Conservation (phyloP, 768 basidiomycete genomes). For the Suillus occidentalis region DNA sequence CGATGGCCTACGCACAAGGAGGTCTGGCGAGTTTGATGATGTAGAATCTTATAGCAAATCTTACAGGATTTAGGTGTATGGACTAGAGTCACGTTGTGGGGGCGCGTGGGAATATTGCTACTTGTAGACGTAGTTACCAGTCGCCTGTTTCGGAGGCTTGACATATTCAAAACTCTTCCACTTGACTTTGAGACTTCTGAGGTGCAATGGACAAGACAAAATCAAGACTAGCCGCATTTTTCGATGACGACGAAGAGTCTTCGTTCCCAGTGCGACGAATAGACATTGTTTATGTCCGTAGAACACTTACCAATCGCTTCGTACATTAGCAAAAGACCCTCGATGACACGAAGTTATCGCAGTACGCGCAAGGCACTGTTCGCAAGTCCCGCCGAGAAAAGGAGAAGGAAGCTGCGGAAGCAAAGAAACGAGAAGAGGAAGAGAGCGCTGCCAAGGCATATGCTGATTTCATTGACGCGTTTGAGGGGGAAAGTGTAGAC, state of each 20-base stretch:
- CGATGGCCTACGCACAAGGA: slow-evolving; percentile 85
- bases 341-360: slow-evolving; percentile 82
- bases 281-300: slow-evolving; percentile 56
- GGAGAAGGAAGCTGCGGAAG: slow-evolving; percentile 90
- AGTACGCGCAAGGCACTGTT: slow-evolving; percentile 82
- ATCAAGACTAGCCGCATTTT: slow-evolving; percentile 71
- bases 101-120: slow-evolving; percentile 26
- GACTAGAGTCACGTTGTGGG: background rate
- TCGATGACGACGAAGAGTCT: slow-evolving; percentile 83
- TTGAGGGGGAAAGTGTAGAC: slow-evolving; percentile 66
- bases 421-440: slow-evolving; percentile 84
- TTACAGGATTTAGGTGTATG: background rate
- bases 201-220: slow-evolving; percentile 35
- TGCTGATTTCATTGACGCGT: slow-evolving; percentile 82
- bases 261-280: slow-evolving; percentile 91
- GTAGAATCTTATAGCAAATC: slow-evolving; percentile 33
- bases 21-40: slow-evolving; percentile 71
- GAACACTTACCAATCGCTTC: slow-evolving; percentile 61
- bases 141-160: background rate
- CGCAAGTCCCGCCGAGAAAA: slow-evolving; percentile 90
- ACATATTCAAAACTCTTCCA: slow-evolving; percentile 7
- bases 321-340: slow-evolving; percentile 77
- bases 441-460: slow-evolving; percentile 76
- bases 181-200: slow-evolving; percentile 5
- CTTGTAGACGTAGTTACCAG: slow-evolving; percentile 1